phyloP scores from a whole-genome alignment of 225 moss, liverwort and hornwort genomes.

The Polytrichum formosum region DNA sequence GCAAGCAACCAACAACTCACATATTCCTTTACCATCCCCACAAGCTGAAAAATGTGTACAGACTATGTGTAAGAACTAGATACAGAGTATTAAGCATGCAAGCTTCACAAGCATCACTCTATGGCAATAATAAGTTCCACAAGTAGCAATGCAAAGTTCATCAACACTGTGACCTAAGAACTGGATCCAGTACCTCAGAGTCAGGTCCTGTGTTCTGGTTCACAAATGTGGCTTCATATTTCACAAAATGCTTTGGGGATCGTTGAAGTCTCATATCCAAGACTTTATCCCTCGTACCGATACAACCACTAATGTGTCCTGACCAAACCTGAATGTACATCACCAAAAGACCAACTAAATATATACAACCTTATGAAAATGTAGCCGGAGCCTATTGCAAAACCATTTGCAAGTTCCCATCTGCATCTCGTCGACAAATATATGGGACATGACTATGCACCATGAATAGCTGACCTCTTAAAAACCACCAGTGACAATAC shows the following conservation, averaged over 20 bases:
- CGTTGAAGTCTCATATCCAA: no score
- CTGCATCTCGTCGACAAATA: slow-evolving; percentile 66
- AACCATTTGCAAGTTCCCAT: slow-evolving; percentile 30
- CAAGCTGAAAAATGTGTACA: no score
- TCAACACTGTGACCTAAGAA: no score
- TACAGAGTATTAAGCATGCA: no score
- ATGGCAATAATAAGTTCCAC: no score
- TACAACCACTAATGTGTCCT: neutral
- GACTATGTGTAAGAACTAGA: no score
- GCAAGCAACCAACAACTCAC: no score
- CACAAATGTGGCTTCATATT: neutral
- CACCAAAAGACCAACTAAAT: slow-evolving; percentile 1
- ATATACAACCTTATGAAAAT: slow-evolving; percentile 19
- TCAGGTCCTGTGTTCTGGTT: neutral
- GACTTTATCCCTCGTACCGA: no score
- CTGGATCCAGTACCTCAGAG: neutral
- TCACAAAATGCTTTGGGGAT: neutral
- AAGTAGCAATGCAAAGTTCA: no score
- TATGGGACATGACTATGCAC: slow-evolving; percentile 31
- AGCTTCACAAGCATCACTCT: no score
- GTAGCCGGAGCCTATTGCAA: slow-evolving; percentile 15
- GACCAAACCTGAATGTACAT: slow-evolving; percentile 22
- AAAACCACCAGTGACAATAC: slow-evolving; percentile 82
- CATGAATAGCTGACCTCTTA: slow-evolving; percentile 55
- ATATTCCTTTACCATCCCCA: no score